phyloP scores from a whole-genome alignment of 208 protist species.

The Crithidia acanthocephali region DNA sequence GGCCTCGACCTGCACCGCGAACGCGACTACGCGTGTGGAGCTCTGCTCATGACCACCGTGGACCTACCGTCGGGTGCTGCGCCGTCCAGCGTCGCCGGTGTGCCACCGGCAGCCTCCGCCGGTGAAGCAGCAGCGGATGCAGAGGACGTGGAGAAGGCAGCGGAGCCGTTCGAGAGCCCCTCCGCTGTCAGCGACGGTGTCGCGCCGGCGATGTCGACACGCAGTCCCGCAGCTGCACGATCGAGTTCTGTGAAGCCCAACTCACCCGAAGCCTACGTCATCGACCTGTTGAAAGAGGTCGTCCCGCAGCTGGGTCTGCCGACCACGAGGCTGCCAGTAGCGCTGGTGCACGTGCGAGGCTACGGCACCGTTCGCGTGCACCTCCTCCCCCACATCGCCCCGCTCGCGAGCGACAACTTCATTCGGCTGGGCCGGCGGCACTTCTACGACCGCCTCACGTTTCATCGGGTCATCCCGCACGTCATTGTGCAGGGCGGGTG shows the following conservation, averaged over 20 bases:
- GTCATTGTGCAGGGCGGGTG: constrained; percentile 97
- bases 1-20: constrained; percentile 20
- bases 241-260: not conserved
- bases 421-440: constrained; percentile 71
- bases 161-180: not conserved
- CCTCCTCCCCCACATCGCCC: constrained; percentile 91
- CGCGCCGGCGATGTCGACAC: not conserved
- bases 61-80: not conserved
- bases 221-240: not conserved
- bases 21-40: constrained; percentile 33
- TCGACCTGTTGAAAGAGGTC: constrained; percentile 36
- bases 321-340: constrained; percentile 3
- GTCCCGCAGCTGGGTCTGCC: constrained; percentile 9
- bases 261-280: constrained; percentile 38
- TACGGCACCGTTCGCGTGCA: constrained; percentile 75
- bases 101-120: not conserved
- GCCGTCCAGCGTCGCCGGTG: not conserved
- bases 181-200: not conserved
- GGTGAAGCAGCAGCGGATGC: not conserved
- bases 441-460: constrained; percentile 95
- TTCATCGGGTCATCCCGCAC: constrained; percentile 95
- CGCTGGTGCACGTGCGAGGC: constrained; percentile 47
- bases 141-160: not conserved
- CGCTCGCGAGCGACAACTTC: constrained; percentile 98
- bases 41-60: constrained; percentile 30